These are phyloP conservation scores for Ogataea neopini DNA, from an alignment of 805 yeast genomes.

Conservation along the genomic window DNA sequence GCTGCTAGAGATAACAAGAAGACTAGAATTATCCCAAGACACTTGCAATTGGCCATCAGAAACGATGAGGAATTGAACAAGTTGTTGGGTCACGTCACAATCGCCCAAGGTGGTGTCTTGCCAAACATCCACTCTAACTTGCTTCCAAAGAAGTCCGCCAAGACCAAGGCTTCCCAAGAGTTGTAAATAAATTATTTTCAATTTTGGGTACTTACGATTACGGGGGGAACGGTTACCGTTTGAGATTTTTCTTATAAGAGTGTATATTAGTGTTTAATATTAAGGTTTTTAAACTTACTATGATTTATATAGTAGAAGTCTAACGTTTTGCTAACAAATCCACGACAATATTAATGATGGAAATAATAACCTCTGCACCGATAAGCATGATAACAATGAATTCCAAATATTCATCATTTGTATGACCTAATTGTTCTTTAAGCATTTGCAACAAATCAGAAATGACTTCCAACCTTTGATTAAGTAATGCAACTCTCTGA, in stretches of 20 bases:
- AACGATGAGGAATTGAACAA: slow-evolving; percentile 98
- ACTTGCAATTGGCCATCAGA: slow-evolving; percentile 97
- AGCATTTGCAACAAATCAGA: slow-evolving; percentile 92
- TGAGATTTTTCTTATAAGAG: slow-evolving; percentile 20
- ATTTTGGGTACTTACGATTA: slow-evolving; percentile 8
- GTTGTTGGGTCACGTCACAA: slow-evolving; percentile 87
- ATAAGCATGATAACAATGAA: slow-evolving; percentile 87
- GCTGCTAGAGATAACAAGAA: slow-evolving; percentile 99
- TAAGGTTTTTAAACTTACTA: slow-evolving; percentile 17
- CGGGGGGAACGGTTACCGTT: slow-evolving; percentile 15
- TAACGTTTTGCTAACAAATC: slow-evolving; percentile 31
- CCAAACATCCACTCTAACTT: slow-evolving; percentile 95
- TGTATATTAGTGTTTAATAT: slow-evolving; percentile 33
- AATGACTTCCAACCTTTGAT: slow-evolving; percentile 91
- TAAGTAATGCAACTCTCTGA: slow-evolving; percentile 85
- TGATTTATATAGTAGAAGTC: neutral
- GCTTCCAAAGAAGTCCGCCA: slow-evolving; percentile 62
- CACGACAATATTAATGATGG: slow-evolving; percentile 72
- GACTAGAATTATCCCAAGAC: slow-evolving; percentile 98
- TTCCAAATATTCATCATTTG: slow-evolving; percentile 89
- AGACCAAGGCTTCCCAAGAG: slow-evolving; percentile 59
- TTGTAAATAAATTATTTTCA: slow-evolving; percentile 38
- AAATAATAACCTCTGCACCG: slow-evolving; percentile 88
- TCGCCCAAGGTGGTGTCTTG: slow-evolving; percentile 99
- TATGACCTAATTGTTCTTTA: slow-evolving; percentile 94